A percentile compares a stretch with the other conserved stretches of the same genome.
Conservation (phyloP, 1,284 basidiomycete species). For the Cryptococcus floricola region DNA sequence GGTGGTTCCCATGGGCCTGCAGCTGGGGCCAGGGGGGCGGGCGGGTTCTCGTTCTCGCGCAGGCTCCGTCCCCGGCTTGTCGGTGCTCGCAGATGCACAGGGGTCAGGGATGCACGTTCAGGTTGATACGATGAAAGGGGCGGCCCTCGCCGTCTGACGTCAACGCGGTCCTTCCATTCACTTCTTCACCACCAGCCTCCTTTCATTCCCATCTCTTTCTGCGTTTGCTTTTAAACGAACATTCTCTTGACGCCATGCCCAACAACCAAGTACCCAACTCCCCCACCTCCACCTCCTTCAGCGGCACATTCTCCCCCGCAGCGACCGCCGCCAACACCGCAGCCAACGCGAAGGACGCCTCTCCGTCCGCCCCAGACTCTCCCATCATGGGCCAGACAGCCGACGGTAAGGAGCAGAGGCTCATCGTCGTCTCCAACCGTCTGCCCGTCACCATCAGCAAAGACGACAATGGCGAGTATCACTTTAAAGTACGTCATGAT, state of each 20-base stretch:
- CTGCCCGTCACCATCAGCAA: constrained; percentile 89
- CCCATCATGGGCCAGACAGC: not conserved
- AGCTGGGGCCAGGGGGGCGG: too few relatives aligned
- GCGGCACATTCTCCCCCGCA: not conserved
- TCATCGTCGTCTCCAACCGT: constrained; percentile 94
- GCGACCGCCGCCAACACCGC: not conserved
- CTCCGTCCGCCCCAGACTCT: not conserved
- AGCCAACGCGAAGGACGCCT: not conserved
- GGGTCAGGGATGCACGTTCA: too few relatives aligned
- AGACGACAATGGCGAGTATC: constrained; percentile 80
- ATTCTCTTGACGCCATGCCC: too few relatives aligned
- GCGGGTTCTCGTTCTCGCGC: too few relatives aligned
- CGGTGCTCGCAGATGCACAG: too few relatives aligned
- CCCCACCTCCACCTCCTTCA: constrained; percentile 1
- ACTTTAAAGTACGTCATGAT: constrained; percentile 63
- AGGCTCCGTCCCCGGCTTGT: too few relatives aligned
- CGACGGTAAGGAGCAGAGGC: constrained; percentile 55
- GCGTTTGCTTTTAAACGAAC: too few relatives aligned
- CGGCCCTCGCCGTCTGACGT: too few relatives aligned
- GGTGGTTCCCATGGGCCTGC: too few relatives aligned
- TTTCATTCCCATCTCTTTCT: not conserved
- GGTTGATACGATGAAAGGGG: too few relatives aligned
- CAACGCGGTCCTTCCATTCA: not conserved
- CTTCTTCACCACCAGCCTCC: not conserved
- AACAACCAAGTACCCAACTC: not conserved